Base-by-base conservation (phyloP, 257 asterid genomes). In the Solanum chiquidenum region DNA sequence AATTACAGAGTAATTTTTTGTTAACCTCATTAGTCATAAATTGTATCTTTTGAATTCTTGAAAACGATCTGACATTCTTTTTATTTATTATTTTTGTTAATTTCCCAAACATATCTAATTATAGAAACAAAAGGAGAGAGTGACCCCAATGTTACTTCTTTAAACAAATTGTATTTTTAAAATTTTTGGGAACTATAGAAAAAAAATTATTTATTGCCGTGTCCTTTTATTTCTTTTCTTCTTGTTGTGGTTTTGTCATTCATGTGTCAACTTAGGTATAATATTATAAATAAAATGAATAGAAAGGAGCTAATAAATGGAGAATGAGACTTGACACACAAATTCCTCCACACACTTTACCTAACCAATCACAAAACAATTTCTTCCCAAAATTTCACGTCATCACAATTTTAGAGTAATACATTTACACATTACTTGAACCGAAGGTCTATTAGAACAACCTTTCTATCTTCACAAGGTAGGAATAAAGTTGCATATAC, bases 391-490 rank as follows among this genome's bases (percentile, higher is more conserved):
- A 12, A 4, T 6, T 12, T 76, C 4, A 11, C 21, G 21, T 11
- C 33, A 72, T 69, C 76, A 34, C n/a, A 44, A 44, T 44, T 44
- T 44, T 44, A 44, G 52, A 25, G 7, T 25, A 10, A 64, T 12
- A 10, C 7, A 64, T 25, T 11, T 64, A 10, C 0, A 1, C 3
- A 9, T 64, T 64, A 11, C 7, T 64, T 64, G 34, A 11, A 12
- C 2, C 0, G 1, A n/a, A 11, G 1, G 1, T n/a, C 4, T 25
- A n/a, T 64, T 6, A 64, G 13, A n/a, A n/a, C 0, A 9, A 64
- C 7, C 0, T 25, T 0, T 11, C 8, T 25, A n/a, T 4, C 6
- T 60, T 60, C 3, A 23, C 12, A 23, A 23, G 1, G 5, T 60
- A 60, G 3, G 10, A 23, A 21, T 9, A 7, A 58, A 20, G 1